These are phyloP conservation scores for Meira nashicola DNA, from an alignment of 1,284 basidiomycete genomes.

Conservation along the genomic window DNA sequence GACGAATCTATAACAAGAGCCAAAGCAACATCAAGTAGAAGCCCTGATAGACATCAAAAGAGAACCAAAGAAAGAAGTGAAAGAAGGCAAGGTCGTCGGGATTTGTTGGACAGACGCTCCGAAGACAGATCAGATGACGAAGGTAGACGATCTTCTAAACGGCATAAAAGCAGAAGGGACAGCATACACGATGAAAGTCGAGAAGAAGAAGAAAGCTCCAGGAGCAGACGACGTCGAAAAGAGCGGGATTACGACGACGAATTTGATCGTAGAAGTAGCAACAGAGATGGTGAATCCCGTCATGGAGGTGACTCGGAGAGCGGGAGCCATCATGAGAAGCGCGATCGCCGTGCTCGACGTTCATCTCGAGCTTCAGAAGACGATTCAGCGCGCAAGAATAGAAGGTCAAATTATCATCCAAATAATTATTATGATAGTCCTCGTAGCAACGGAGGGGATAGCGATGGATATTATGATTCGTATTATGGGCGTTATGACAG, in stretches of 20 bases:
- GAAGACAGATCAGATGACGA: too few relatives aligned
- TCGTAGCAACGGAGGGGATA: neutral
- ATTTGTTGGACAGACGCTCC: neutral
- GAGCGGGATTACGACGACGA: conserved; percentile 20
- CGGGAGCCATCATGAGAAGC: conserved; percentile 3
- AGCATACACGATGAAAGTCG: too few relatives aligned
- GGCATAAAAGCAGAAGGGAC: conserved; percentile 41
- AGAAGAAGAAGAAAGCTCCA: too few relatives aligned
- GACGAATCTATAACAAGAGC: neutral
- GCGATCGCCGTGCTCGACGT: conserved; percentile 17
- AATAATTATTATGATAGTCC: neutral
- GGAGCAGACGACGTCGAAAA: too few relatives aligned
- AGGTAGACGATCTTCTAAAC: conserved; percentile 10
- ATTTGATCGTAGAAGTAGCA: conserved; percentile 29
- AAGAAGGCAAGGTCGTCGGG: conserved; percentile 28
- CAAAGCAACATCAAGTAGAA: too few relatives aligned
- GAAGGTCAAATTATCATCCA: neutral
- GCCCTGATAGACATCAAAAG: conserved; percentile 25
- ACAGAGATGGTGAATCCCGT: conserved; percentile 22
- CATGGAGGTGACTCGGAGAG: conserved; percentile 19
- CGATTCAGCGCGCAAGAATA: conserved; percentile 18
- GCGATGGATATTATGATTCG: neutral
- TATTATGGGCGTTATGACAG: neutral
- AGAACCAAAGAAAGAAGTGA: conserved; percentile 36
- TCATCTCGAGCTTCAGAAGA: conserved; percentile 16